Evolutionary conservation across 208 protist species (phyloP), one percentile per base, ranked within the genome.

Genomic region (Leishmania mexicana): DNA sequence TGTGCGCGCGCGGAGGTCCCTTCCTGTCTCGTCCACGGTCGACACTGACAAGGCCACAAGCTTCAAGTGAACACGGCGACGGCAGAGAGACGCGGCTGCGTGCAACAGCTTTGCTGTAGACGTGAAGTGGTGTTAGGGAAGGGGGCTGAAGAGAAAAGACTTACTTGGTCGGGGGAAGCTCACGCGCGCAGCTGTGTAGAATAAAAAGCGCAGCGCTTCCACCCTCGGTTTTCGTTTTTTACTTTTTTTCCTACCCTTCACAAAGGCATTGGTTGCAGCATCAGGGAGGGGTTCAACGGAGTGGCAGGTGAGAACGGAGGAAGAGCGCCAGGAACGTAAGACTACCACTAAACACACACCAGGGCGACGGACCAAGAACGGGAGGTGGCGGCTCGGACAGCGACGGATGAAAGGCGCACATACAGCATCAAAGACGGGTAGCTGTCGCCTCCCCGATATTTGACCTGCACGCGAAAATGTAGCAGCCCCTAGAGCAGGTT

Each of bases 161-260:
- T 71, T 49, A 47, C 31, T 47, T 68, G 13, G 38, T 31, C 35
- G 17, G 19, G 19, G 7, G 21, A 28, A 47, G 38, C 24, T 75
- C 71, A 58, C 71, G 71, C 71, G 31, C n/a, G n/a, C 42, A 75
- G 47, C 47, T 21, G 47, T 40, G 2, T 40, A 60, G 21, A 74
- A 80, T 47, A 71, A 79, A 60, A 62, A 60, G 57, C 77, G 28
- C 71, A 47, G 38, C 21, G 38, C 38, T 71, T 38, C 40, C 40
- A n/a, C 15, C 65, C 15, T 47, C 51, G n/a, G 19, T 10, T 0
- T 45, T 70, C 40, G 65, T n/a, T 71, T 71, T 13, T 38, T 49
- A 71, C 51, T 71, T 3, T 8, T 31, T 67, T 67, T 67, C 62
- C 62, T 67, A 67, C n/a, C 62, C 19, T 11, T n/a, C 15, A 21